These are phyloP conservation scores for Cercophora samala DNA, from an alignment of 495 filamentous ascomycete species.

Conservation along the genomic window DNA sequence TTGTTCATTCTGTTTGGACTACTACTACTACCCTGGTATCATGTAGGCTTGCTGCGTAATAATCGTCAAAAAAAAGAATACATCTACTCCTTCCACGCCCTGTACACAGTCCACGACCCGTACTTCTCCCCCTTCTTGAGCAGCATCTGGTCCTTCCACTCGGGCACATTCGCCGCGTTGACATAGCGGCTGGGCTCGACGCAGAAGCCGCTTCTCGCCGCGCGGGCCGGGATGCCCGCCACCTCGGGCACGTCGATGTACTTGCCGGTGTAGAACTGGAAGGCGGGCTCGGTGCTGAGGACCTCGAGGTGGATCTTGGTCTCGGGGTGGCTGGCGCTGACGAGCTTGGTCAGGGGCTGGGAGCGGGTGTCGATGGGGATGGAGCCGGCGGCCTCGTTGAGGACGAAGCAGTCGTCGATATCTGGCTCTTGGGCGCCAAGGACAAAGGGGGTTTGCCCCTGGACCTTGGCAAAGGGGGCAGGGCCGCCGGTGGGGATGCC, in stretches of 20 bases:
- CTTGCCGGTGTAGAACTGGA: slow-evolving; percentile 93
- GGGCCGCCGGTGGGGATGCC: slow-evolving; percentile 64
- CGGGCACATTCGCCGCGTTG: slow-evolving; percentile 76
- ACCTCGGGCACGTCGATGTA: slow-evolving; percentile 73
- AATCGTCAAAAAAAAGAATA: no score
- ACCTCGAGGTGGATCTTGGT: slow-evolving; percentile 78
- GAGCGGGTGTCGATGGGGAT: slow-evolving; percentile 76
- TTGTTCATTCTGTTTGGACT: background rate
- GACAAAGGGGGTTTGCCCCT: slow-evolving; percentile 61
- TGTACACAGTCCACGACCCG: slow-evolving; percentile 74
- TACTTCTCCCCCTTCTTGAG: slow-evolving; percentile 77
- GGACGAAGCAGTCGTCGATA: slow-evolving; percentile 88
- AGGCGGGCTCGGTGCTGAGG: slow-evolving; percentile 85
- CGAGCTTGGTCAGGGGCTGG: slow-evolving; percentile 59
- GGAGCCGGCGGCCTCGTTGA: slow-evolving; percentile 56
- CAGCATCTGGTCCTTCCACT: slow-evolving; percentile 73
- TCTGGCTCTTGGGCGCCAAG: slow-evolving; percentile 64
- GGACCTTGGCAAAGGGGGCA: slow-evolving; percentile 58
- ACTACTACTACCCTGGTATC: background rate
- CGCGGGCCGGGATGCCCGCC: slow-evolving; percentile 60
- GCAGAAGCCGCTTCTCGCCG: slow-evolving; percentile 71
- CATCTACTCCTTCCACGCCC: slow-evolving; percentile 65
- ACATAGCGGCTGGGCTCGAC: slow-evolving; percentile 88
- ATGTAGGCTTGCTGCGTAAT: background rate
- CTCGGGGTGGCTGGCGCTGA: slow-evolving; percentile 64